Conservation (phyloP, 371 early-diverging fungal species). For the Mortierella sp. region DNA sequence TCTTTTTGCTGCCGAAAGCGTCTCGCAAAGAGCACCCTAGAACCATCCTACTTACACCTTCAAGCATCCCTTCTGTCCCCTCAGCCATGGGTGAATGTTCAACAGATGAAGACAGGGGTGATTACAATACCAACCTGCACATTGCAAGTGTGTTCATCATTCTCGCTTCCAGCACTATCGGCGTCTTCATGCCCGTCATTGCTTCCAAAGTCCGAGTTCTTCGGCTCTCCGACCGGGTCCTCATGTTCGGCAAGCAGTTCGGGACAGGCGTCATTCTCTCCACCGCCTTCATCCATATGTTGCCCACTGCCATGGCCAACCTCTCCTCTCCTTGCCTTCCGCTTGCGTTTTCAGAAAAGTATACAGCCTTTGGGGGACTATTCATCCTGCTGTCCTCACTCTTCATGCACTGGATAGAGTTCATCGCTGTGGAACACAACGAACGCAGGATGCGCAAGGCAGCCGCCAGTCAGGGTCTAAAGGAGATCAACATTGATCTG, state of each 20-base stretch:
- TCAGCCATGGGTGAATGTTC: slow-evolving; percentile 10
- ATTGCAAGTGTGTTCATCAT: slow-evolving; percentile 71
- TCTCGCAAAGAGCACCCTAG: too few relatives aligned
- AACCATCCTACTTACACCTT: too few relatives aligned
- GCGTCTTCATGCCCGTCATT: slow-evolving; percentile 39
- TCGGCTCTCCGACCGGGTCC: slow-evolving; percentile 9
- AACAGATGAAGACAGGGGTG: slow-evolving; percentile 17
- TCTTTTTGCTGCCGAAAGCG: too few relatives aligned
- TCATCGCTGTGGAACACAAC: slow-evolving; percentile 37
- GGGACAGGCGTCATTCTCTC: slow-evolving; percentile 85
- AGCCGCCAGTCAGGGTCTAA: slow-evolving; percentile 20
- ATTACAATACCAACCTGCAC: slow-evolving; percentile 61
- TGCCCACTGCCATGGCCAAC: slow-evolving; percentile 56
- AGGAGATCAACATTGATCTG: slow-evolving; percentile 17
- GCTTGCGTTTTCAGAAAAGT: slow-evolving; percentile 45
- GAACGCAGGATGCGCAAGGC: slow-evolving; percentile 39
- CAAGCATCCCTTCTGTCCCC: too few relatives aligned
- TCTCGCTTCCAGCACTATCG: slow-evolving; percentile 53
- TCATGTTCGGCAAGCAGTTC: slow-evolving; percentile 62
- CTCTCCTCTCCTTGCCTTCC: slow-evolving; percentile 58
- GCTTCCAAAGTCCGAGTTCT: slow-evolving; percentile 40
- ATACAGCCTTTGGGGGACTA: slow-evolving; percentile 60
- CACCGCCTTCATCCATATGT: slow-evolving; percentile 73
- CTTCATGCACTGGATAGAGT: slow-evolving; percentile 53
- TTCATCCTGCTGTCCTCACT: slow-evolving; percentile 66